These are phyloP conservation scores for Gracilariopsis chorda DNA, from an alignment of 23 red algal species.

Conservation along the genomic window DNA sequence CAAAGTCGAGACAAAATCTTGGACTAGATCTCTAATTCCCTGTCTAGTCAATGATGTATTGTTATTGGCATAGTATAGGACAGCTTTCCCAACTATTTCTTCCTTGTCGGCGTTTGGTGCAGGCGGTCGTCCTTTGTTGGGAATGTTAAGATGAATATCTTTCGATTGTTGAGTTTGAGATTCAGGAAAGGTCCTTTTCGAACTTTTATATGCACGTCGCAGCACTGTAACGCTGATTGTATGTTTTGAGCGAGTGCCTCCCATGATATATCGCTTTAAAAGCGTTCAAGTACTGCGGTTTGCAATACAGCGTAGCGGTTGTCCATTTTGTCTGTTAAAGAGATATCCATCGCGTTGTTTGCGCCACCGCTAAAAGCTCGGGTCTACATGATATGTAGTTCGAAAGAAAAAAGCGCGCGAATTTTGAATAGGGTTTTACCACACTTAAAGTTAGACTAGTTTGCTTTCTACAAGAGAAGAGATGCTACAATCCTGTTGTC, in stretches of 20 bases:
- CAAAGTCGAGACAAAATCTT: background rate
- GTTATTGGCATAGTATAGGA: background rate
- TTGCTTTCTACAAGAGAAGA: too few relatives aligned
- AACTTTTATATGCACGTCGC: background rate
- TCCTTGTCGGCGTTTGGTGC: background rate
- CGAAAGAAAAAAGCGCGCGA: too few relatives aligned
- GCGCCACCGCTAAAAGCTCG: too few relatives aligned
- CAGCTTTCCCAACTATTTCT: background rate
- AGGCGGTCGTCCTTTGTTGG: background rate
- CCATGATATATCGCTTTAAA: background rate
- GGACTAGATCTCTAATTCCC: background rate
- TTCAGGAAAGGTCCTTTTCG: background rate
- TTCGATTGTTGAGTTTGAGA: background rate
- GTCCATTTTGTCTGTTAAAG: background rate
- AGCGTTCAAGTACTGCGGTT: background rate
- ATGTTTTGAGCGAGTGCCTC: background rate
- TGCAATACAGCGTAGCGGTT: background rate
- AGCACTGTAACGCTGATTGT: background rate
- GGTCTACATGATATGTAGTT: too few relatives aligned
- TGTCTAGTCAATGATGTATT: background rate
- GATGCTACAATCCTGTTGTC: background rate
- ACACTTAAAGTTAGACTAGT: too few relatives aligned
- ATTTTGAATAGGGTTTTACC: too few relatives aligned
- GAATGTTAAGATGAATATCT: background rate
- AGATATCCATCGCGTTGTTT: background rate